phyloP scores from a whole-genome alignment of 1,284 basidiomycete species.

The Trametes hirsuta region DNA sequence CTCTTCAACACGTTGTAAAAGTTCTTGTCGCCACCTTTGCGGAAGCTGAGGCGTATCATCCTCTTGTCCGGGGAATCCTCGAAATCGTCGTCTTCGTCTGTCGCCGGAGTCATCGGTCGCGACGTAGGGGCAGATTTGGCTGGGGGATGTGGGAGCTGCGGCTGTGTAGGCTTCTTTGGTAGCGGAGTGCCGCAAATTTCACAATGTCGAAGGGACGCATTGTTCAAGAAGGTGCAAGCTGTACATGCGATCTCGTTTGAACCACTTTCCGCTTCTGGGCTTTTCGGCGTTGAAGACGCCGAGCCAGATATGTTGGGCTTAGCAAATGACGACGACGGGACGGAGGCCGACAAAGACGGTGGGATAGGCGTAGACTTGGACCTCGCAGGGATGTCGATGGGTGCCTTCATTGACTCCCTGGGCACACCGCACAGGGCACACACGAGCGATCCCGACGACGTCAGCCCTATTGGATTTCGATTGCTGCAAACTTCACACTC shows the following conservation, averaged over 20 bases:
- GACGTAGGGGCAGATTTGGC: slow-evolving; percentile 66
- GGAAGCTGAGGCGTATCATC: slow-evolving; percentile 82
- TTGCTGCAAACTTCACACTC: slow-evolving; percentile 86
- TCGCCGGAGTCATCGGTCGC: slow-evolving; percentile 53
- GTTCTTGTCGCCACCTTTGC: slow-evolving; percentile 86
- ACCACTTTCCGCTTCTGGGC: slow-evolving; percentile 13
- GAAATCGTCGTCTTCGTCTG: slow-evolving; percentile 32
- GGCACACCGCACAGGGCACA: slow-evolving; percentile 82
- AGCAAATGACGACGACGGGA: slow-evolving; percentile 38
- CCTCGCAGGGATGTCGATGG: slow-evolving; percentile 28
- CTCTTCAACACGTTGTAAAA: slow-evolving; percentile 85
- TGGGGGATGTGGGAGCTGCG: slow-evolving; percentile 26
- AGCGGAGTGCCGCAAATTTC: slow-evolving; percentile 88
- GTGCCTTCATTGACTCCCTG: slow-evolving; percentile 38
- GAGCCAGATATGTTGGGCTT: slow-evolving; percentile 31
- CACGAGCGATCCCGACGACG: slow-evolving; percentile 59
- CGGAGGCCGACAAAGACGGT: slow-evolving; percentile 37
- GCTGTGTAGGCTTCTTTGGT: slow-evolving; percentile 34
- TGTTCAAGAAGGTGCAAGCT: slow-evolving; percentile 93
- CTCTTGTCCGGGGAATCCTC: slow-evolving; percentile 32
- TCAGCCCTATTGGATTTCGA: slow-evolving; percentile 73
- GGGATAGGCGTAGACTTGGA: slow-evolving; percentile 34
- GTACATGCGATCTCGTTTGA: slow-evolving; percentile 63
- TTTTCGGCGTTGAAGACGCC: slow-evolving; percentile 23
- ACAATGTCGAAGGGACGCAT: slow-evolving; percentile 74